Base-by-base conservation (phyloP, 345 rosid genomes). In the Nephelium lappaceum region DNA sequence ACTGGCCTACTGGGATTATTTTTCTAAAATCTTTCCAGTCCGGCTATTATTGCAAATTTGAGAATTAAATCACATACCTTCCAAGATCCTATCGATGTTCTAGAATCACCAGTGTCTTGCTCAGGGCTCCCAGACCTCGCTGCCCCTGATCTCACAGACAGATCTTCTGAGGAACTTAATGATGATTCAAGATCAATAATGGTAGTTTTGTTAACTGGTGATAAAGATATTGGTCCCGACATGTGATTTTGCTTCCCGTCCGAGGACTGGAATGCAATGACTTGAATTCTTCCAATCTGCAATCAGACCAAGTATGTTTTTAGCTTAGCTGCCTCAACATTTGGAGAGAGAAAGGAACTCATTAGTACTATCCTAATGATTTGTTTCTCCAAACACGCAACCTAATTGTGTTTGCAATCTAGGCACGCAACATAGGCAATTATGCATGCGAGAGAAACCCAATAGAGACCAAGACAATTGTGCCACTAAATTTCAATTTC, bases 241-340 rank as follows among this genome's bases (percentile, higher is more conserved):
- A 83, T 73, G 82, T 79, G 81, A 83, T 80, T 84, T 49, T 87
- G 95, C 76, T 91, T 94, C 79, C 98, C 98, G 85, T 94, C 95
- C 45, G 91, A 90, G 42, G 99, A 94, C 85, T 96, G 99, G 86
- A 96, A 96, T 58, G 99, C 99, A 76, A 94, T 93, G 64, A 96
- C 93, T 87, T 96, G 99, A 79, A 96, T 96, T 89, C 97, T 86
- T 53, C 99, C 99, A 80, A 96, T 92, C 99, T 94, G 84, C 80
- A 81, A 83, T 67, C 43, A 80, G 49, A 63, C 75, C 71, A 31
- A 64, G 27, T 11, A 67, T 11, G 24, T 42, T 60, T 70, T 45
- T 64, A 31, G 72, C 70, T 86, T n/a, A 73, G 76, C 68, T 47
- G 53, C 61, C 63, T 14, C 36, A 80, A 79, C 47, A 83, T 21